Base-by-base conservation (phyloP, 2,329 filamentous ascomycete species). In the Arthroderma uncinatum region DNA sequence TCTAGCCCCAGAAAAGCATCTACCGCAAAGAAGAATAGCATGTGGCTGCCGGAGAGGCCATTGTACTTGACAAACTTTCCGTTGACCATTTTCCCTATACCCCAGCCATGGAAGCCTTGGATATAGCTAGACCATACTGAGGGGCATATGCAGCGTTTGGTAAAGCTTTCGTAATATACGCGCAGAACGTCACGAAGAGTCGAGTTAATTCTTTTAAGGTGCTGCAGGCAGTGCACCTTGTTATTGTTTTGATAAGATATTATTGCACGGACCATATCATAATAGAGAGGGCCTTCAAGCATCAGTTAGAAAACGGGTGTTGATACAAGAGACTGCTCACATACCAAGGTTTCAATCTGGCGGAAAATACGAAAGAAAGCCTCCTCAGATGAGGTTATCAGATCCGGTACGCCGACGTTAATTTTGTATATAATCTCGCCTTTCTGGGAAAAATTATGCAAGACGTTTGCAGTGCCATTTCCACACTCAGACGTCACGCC, bases 41-140 rank as follows among this genome's bases (percentile, higher is more conserved):
- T n/a, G n/a, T n/a, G n/a, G n/a, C n/a, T n/a, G n/a, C n/a, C n/a
- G n/a, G n/a, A n/a, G n/a, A n/a, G 61, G 23, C 71, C 71, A 57
- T 71, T 66, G 48, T 64, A 71, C 48, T 68, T 66, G 50, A 53
- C 50, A 21, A 53, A n/a, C 50, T 53, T 21, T 23, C 64, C 64
- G 25, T 65, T 61, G 14, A 64, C 48, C 4, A 61, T 60, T 4
- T 64, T 58, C n/a, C 66, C 70, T 36, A 63, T 60, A 3, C 67
- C 71, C 71, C 71, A 74, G 9, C 62, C 70, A 39, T 67, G 66
- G 42, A 73, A 72, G 2, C 71, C 70, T 57, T 72, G 71, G 1
- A 70, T 63, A 48, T 67, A 63, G 10, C 59, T 62, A 37, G 71
- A 55, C 70, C 70, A 74, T 4, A 67, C 65, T 0, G 60, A 59